Base-by-base conservation (phyloP, 2,329 filamentous ascomycete species). In the Podosphaera leucotricha region DNA sequence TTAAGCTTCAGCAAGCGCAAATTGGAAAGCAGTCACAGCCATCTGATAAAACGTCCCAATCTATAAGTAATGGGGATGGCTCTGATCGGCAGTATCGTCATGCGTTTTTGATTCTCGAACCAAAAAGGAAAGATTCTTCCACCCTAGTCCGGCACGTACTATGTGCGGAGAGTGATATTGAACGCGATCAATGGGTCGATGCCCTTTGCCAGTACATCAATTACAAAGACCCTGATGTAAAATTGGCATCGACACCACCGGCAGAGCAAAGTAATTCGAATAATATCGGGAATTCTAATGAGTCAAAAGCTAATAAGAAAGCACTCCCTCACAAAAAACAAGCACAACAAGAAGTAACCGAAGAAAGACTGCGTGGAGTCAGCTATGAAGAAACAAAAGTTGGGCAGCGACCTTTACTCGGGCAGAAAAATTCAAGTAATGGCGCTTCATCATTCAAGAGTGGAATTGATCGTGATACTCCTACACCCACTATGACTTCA, bases 31-130 rank as follows among this genome's bases (percentile, higher is more conserved):
- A 95, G 58, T 72, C 78, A 49, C 68, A 71, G 45, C 65, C 67
- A 46, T 67, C 64, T n/a, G 60, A 61, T 21, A 70, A 67, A 44
- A 68, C 73, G 26, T 76, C 80, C 13, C 73, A 77, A 3, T 68
- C 70, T n/a, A 66, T 67, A 3, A 59, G 56, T 1, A 56, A 61
- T 18, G 68, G 73, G 16, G 84, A 92, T 38, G 85, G 93, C 44
- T 64, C 74, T 41, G 90, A 95, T 47, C 92, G 92, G 55, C 84
- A 95, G 59, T 98, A 93, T 58, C 80, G 90, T 5, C 90, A 98
- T 62, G 90, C 90, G 0, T 98, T 98, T 63, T 66, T 95, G 39
- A 81, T 98, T 44, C 60, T 95, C 43, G 90, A 98, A 57, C 87
- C 87, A 1, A 98, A 98, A 65, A 84, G 85, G 60, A 95, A 93